phyloP scores from a whole-genome alignment of 495 filamentous ascomycete genomes.

The Penicillium cinerascens region DNA sequence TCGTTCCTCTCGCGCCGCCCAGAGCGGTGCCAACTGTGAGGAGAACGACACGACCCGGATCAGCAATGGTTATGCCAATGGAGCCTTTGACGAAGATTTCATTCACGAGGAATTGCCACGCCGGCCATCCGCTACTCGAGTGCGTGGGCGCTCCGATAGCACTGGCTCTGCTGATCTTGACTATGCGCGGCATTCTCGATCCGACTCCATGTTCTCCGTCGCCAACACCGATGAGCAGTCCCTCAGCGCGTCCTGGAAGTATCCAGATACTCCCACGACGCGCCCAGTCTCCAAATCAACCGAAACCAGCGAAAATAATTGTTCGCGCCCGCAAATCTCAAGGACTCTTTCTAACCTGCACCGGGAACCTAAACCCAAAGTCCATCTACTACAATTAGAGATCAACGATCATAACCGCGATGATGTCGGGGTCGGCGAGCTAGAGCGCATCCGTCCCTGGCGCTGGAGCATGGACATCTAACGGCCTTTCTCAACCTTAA shows the following conservation, averaged over 20 bases:
- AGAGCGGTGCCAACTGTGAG: slow-evolving; percentile 1
- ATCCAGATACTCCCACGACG: slow-evolving; percentile 39
- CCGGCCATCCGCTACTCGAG: slow-evolving; percentile 21
- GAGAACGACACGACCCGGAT: neutral
- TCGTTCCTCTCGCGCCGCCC: slow-evolving; percentile 11
- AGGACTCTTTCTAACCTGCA: slow-evolving; percentile 35
- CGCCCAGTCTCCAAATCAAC: slow-evolving; percentile 41
- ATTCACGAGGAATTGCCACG: slow-evolving; percentile 16
- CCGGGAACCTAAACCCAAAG: slow-evolving; percentile 30
- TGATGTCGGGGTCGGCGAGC: slow-evolving; percentile 35
- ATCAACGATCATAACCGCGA: slow-evolving; percentile 36
- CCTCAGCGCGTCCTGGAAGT: slow-evolving; percentile 30
- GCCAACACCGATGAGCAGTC: slow-evolving; percentile 31
- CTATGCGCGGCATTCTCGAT: slow-evolving; percentile 26
- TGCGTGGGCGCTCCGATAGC: slow-evolving; percentile 14
- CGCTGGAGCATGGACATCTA: slow-evolving; percentile 51
- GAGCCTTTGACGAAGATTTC: slow-evolving; percentile 2
- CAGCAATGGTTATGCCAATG: slow-evolving; percentile 10
- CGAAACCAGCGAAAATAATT: slow-evolving; percentile 26
- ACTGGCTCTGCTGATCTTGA: slow-evolving; percentile 29
- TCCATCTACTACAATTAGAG: slow-evolving; percentile 42
- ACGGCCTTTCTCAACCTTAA: slow-evolving; percentile 8
- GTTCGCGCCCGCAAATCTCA: slow-evolving; percentile 30
- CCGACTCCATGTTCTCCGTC: slow-evolving; percentile 35
- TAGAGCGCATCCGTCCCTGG: slow-evolving; percentile 42